Evolutionary conservation across 768 basidiomycete genomes (phyloP).

Genomic region (Punctularia strigosozonata): DNA sequence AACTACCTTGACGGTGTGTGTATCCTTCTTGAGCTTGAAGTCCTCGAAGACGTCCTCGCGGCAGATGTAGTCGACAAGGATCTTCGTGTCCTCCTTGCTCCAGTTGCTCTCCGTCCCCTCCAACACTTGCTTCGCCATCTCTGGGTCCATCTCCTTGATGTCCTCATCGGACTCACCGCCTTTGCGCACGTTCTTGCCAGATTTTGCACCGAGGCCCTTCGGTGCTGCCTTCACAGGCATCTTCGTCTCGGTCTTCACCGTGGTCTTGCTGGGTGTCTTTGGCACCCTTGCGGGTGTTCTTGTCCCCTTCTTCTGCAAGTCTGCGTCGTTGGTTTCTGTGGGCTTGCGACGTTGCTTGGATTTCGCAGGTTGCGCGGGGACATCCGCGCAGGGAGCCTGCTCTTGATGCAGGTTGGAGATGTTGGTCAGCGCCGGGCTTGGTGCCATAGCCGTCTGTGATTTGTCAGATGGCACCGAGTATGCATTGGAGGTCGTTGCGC

Average conservation of each 20-base stretch:
- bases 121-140: background rate
- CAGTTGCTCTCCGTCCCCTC: background rate
- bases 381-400: too few relatives aligned
- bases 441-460: too few relatives aligned
- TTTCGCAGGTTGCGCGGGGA: too few relatives aligned
- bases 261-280: background rate
- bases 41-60: background rate
- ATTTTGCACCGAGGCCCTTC: background rate
- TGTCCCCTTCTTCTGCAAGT: too few relatives aligned
- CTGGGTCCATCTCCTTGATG: background rate
- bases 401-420: too few relatives aligned
- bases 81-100: background rate
- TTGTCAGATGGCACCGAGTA: too few relatives aligned
- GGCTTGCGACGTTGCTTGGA: too few relatives aligned
- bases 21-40: background rate
- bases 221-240: background rate
- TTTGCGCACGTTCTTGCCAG: background rate
- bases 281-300: too few relatives aligned
- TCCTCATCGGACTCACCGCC: background rate
- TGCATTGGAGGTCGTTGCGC: too few relatives aligned
- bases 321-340: too few relatives aligned
- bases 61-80: background rate
- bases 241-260: background rate
- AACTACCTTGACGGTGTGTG: background rate
- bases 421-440: too few relatives aligned